Percentiles rank a stretch among this genome's conserved stretches.
These are phyloP conservation scores for Vaccinium corymbosum DNA, from an alignment of 148 eudicot genomes.

Conservation along the genomic window DNA sequence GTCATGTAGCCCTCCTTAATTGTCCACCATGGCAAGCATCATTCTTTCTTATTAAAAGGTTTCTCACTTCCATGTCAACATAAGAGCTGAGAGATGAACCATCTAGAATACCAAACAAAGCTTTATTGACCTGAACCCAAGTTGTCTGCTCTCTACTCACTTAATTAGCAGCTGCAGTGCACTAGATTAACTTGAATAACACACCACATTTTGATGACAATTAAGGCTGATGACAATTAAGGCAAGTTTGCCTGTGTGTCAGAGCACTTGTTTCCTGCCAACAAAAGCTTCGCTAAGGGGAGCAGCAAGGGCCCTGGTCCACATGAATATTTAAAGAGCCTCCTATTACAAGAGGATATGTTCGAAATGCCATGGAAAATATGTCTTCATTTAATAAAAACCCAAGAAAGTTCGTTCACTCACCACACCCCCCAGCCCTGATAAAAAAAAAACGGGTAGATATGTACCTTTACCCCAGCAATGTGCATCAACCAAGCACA, in stretches of 20 bases:
- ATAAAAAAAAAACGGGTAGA: not conserved
- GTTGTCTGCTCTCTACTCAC: not conserved
- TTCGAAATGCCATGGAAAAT: not conserved
- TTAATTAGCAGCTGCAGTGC: not conserved
- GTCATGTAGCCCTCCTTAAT: not conserved
- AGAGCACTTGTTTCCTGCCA: not conserved
- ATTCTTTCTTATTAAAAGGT: not conserved
- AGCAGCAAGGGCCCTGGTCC: not conserved
- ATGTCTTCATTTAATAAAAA: not conserved
- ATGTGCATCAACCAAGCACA: not conserved
- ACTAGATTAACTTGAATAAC: not conserved
- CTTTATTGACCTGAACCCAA: not conserved
- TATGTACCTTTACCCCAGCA: not conserved
- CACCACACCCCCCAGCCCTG: not conserved
- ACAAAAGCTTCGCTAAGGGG: not conserved
- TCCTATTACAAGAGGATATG: not conserved
- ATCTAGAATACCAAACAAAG: not conserved
- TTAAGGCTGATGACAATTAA: not conserved
- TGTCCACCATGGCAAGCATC: constrained; percentile 6
- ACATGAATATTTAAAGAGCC: not conserved
- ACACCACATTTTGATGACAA: not conserved
- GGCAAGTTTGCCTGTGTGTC: not conserved
- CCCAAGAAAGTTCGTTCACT: not conserved
- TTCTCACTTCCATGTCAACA: not conserved
- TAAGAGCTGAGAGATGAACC: not conserved